Evolutionary conservation across 306 rosid genomes (phyloP).

Genomic region (Rosa rugosa): DNA sequence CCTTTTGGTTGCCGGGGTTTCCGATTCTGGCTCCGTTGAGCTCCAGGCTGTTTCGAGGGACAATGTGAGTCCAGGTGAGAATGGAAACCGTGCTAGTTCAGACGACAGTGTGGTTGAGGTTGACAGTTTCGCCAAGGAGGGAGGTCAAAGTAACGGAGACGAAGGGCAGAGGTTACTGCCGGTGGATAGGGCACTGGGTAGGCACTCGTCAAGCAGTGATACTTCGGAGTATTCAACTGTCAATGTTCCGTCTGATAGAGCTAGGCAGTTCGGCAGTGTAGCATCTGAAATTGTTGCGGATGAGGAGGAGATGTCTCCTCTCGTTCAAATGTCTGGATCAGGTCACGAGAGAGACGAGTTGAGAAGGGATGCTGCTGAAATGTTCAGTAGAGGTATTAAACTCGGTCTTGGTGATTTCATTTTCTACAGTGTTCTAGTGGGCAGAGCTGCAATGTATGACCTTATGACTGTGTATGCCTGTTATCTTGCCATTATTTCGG

Average conservation of each 20-base stretch:
- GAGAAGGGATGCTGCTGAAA: constrained; percentile 39
- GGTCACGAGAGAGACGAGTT: constrained; percentile 37
- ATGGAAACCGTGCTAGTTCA: constrained; percentile 11
- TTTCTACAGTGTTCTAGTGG: constrained; percentile 95
- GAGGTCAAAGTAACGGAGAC: constrained; percentile 18
- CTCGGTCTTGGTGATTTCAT: constrained; percentile 95
- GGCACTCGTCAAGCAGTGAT: constrained; percentile 31
- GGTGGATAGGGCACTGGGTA: constrained; percentile 31
- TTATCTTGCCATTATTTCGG: constrained; percentile 92
- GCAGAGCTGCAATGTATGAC: constrained; percentile 98
- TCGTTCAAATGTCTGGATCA: constrained; percentile 46
- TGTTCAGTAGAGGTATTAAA: constrained; percentile 64
- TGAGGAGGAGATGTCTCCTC: constrained; percentile 63
- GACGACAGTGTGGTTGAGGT: constrained; percentile 26
- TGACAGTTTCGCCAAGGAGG: constrained; percentile 21
- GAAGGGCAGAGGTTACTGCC: constrained; percentile 60
- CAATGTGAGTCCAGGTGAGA: constrained; percentile 25
- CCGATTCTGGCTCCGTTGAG: constrained; percentile 64
- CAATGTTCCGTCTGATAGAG: constrained; percentile 21
- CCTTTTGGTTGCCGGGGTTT: constrained; percentile 56
- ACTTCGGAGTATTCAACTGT: constrained; percentile 38
- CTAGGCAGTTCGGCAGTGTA: constrained; percentile 24
- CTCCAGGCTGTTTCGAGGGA: constrained; percentile 54
- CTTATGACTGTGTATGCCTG: constrained; percentile 97
- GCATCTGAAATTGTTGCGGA: constrained; percentile 35